Conservation (phyloP, 2,329 filamentous ascomycete species). For the Fusarium anthophilum region DNA sequence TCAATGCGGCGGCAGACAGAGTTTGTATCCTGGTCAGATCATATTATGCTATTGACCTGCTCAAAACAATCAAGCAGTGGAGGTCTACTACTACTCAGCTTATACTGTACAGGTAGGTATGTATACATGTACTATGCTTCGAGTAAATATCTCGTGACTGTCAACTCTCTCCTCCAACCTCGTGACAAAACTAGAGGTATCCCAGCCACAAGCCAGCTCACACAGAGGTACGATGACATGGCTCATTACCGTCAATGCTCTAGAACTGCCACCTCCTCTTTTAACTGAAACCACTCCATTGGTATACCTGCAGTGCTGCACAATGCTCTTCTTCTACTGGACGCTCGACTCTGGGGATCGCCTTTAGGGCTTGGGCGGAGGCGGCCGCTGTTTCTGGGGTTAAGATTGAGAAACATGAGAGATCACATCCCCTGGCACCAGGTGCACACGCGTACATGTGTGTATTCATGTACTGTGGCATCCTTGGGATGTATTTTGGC, state of each 20-base stretch:
- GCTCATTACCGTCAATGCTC: not conserved
- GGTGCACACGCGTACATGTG: conserved; percentile 4
- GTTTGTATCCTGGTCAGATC: conserved; percentile 14
- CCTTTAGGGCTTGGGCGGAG: not conserved
- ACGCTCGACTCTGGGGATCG: not conserved
- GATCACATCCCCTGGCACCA: not conserved
- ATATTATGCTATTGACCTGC: conserved; percentile 6
- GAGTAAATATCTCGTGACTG: conserved; percentile 6
- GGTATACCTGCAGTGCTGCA: not conserved
- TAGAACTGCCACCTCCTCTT: conserved; percentile 2
- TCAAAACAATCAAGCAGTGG: not conserved
- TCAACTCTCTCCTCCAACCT: not conserved
- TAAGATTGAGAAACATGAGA: conserved; percentile 4
- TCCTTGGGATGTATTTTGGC: not conserved
- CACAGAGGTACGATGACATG: not conserved
- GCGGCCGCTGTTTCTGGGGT: conserved; percentile 21
- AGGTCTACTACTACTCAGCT: not conserved
- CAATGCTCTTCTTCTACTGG: conserved; percentile 6
- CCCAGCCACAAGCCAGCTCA: conserved; percentile 10
- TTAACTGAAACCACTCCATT: conserved; percentile 21
- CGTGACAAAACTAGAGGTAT: not conserved
- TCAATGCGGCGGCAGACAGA: not conserved
- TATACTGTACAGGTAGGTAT: not conserved
- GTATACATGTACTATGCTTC: not conserved
- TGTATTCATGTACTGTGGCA: not conserved